Evolutionary conservation across 495 filamentous ascomycete genomes (phyloP), one percentile per base, ranked within the genome.

Genomic region (Daldinia concentrica): DNA sequence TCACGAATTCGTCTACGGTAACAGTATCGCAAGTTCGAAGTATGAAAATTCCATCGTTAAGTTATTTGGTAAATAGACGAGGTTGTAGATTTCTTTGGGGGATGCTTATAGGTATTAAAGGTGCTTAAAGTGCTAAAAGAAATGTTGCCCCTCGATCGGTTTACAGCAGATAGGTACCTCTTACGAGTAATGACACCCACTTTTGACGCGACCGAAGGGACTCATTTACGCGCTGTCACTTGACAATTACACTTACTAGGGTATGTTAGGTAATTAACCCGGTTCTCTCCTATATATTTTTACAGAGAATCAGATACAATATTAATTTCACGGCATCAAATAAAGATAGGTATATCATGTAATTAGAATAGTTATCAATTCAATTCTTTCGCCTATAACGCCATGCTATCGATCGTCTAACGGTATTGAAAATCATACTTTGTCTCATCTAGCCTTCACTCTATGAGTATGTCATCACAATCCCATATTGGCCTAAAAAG

Each of bases 141-240:
- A 56, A 64, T 29, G 27, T 69, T 64, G 58, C 71, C 69, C 69
- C 69, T 68, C 69, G 69, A 50, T 72, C 54, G 45, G 36, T 19
- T 37, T 22, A 14, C 37, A 6, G 22, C 17, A 54, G 30, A 41
- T 43, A 55, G 4, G 27, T 29, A 29, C 27, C 27, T 29, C 48
- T 43, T 43, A 66, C n/a, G 22, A 62, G 52, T 71, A 63, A 59
- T 54, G 37, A 57, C n/a, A n/a, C 14, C 58, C 41, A 41, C 56
- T 59, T 68, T 63, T 39, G 45, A 72, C 69, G 69, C 69, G 69
- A 68, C 50, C 8, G 48, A 43, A 59, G 55, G 19, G 32, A 17
- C 59, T 22, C 45, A 59, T 59, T 64, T 64, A 72, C 64, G 69
- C 69, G 69, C 6, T 61, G 61, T 72, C 69, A 72, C 69, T 72